Evolutionary conservation across 2,329 filamentous ascomycete species (phyloP), one percentile per base, ranked within the genome.

Genomic region (Pseudopyricularia javanii): DNA sequence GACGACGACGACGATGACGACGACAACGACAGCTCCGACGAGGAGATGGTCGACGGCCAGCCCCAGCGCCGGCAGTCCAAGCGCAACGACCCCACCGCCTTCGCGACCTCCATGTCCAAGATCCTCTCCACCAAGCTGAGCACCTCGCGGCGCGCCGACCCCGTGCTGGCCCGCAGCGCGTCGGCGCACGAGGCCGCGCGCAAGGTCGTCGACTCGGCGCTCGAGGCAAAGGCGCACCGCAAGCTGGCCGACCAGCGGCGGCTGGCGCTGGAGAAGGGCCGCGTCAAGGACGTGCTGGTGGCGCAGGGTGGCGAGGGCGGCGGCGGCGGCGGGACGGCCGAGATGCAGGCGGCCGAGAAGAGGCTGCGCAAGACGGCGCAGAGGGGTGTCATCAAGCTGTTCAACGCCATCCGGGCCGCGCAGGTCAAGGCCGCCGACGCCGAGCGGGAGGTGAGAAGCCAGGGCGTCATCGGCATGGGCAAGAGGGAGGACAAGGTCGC

Each of bases 311-410:
- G 32, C 52, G 9, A 4, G 7, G 6, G 7, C 5, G 2, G 28
- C n/a, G 55, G 73, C 79, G 64, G 61, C 24, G 62, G 61, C 6
- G 63, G 63, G 35, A 77, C 77, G 26, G 70, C 70, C 15, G 72
- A 77, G 57, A 75, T 79, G 26, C 65, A 81, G 62, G 88, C 86
- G 63, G 79, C 83, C 61, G 91, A 97, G 74, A 85, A 83, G 70
- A 75, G 81, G 57, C 67, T 97, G 63, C 82, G 87, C 62, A 93
- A 95, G 73, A 89, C 88, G 49, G 91, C 91, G 47, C 89, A 96
- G 69, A 79, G 89, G 53, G 91, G 91, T 79, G 93, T 98, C 40
- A 85, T 97, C 24, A 94, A 91, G 74, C 74, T 98, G 54, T 98
- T 98, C 71, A 96, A 97, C 67, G 93, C 93, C 0, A 90, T 98